phyloP scores from a whole-genome alignment of 2,329 filamentous ascomycete genomes.

The Neurospora sp. region DNA sequence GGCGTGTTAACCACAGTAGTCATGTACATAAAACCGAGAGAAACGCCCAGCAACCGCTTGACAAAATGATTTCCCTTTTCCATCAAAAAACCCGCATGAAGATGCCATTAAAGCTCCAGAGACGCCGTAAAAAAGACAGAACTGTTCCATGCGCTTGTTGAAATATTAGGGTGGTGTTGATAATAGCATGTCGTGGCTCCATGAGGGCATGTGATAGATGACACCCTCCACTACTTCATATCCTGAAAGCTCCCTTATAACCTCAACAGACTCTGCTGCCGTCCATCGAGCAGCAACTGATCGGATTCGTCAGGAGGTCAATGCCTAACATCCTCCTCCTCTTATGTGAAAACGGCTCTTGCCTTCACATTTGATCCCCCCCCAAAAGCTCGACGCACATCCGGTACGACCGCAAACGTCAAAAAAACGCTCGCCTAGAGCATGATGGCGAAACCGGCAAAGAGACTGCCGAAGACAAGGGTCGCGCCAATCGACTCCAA shows the following conservation, averaged over 20 bases:
- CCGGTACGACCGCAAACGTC: background rate
- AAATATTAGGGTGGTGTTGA: background rate
- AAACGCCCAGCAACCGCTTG: background rate
- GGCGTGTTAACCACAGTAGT: background rate
- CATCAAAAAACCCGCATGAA: background rate
- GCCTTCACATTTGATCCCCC: background rate
- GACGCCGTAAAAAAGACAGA: background rate
- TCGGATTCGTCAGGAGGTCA: background rate
- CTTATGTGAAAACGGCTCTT: background rate
- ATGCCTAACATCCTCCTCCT: background rate
- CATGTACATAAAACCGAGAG: background rate
- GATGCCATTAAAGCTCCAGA: background rate
- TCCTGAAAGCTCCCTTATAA: background rate
- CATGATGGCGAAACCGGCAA: constrained; percentile 25
- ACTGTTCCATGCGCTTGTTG: background rate
- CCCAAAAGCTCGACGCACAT: background rate
- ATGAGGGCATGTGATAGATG: background rate
- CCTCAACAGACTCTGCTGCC: background rate
- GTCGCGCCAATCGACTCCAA: constrained; percentile 2
- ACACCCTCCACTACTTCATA: background rate
- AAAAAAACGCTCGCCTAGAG: constrained; percentile 24
- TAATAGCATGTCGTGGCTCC: background rate
- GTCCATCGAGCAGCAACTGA: background rate
- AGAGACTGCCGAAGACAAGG: constrained; percentile 25
- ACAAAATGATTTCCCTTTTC: background rate